Conservation (phyloP, 1,284 basidiomycete species). For the Sporisorium scitamineum region DNA sequence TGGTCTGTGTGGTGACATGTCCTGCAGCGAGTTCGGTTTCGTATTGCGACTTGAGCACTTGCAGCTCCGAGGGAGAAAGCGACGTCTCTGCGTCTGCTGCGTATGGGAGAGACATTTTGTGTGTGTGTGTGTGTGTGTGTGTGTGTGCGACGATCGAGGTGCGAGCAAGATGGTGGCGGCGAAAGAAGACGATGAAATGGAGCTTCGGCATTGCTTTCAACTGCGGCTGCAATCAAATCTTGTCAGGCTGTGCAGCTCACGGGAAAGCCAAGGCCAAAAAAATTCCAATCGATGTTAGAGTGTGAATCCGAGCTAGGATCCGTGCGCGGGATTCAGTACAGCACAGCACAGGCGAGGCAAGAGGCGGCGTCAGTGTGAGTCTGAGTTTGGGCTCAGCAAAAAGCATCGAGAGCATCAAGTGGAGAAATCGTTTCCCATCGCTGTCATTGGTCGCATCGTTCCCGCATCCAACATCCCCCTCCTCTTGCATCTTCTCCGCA, state of each 20-base stretch:
- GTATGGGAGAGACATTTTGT: constrained; percentile 78
- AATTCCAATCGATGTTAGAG: constrained; percentile 7
- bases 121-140: constrained; percentile 13
- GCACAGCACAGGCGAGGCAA: background rate
- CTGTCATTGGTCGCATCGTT: background rate
- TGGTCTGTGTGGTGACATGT: constrained; percentile 93
- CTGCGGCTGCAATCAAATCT: background rate
- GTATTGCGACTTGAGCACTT: constrained; percentile 87
- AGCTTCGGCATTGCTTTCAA: constrained; percentile 2
- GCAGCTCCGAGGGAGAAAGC: constrained; percentile 87
- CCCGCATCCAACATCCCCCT: background rate
- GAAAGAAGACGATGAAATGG: background rate
- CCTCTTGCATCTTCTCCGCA: background rate
- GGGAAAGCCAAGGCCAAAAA: background rate
- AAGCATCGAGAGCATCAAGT: constrained; percentile 1
- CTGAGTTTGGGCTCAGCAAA: constrained; percentile 1
- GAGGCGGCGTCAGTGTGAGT: too few relatives aligned
- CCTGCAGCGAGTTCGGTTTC: constrained; percentile 82
- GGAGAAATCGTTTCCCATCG: constrained; percentile 1
- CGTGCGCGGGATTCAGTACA: constrained; percentile 18
- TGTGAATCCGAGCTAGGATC: background rate
- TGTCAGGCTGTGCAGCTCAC: constrained; percentile 24
- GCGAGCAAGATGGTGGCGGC: constrained; percentile 10
- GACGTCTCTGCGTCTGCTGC: constrained; percentile 93
- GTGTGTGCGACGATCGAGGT: constrained; percentile 7